These are phyloP conservation scores for Meripilus lineatus DNA, from an alignment of 1,284 basidiomycete genomes.

Conservation along the genomic window DNA sequence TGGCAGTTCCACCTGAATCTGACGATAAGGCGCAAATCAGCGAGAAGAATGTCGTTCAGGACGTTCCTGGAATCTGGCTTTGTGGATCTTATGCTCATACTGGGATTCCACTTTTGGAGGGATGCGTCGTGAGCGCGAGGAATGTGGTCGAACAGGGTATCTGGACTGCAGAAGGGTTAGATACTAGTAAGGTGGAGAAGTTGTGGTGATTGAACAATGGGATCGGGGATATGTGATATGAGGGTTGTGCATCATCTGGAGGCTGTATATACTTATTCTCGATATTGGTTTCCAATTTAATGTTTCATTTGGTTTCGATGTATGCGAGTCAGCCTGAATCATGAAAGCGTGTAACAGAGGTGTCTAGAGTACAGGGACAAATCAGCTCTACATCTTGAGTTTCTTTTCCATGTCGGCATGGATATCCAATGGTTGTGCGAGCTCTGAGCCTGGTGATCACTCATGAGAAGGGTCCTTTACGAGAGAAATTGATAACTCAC, in stretches of 20 bases:
- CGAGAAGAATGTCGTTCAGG: slow-evolving; percentile 11
- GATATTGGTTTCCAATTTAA: too few species aligned
- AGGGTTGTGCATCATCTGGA: background rate
- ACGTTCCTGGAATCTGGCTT: slow-evolving; percentile 48
- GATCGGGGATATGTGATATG: slow-evolving; percentile 1
- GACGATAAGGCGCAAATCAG: background rate
- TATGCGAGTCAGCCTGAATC: background rate
- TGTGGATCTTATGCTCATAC: slow-evolving; percentile 53
- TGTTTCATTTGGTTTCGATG: too few species aligned
- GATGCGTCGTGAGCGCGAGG: slow-evolving; percentile 57
- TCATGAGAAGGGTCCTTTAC: slow-evolving; percentile 3
- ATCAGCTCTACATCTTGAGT: slow-evolving; percentile 39
- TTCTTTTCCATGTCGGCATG: slow-evolving; percentile 75
- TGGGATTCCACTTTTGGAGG: slow-evolving; percentile 62
- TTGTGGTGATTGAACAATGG: slow-evolving; percentile 4
- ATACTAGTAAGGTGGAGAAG: slow-evolving; percentile 5
- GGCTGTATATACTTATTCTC: background rate
- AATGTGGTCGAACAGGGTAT: slow-evolving; percentile 46
- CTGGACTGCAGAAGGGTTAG: slow-evolving; percentile 23
- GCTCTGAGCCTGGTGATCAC: slow-evolving; percentile 43
- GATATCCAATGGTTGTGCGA: slow-evolving; percentile 48
- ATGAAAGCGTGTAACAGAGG: background rate
- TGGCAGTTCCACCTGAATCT: slow-evolving; percentile 8
- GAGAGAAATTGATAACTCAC: slow-evolving; percentile 35
- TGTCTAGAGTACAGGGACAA: background rate